Evolutionary conservation across 1,139 yeast genomes (phyloP), one percentile per base, ranked within the genome.

Genomic region (Blastobotrys persicus): DNA sequence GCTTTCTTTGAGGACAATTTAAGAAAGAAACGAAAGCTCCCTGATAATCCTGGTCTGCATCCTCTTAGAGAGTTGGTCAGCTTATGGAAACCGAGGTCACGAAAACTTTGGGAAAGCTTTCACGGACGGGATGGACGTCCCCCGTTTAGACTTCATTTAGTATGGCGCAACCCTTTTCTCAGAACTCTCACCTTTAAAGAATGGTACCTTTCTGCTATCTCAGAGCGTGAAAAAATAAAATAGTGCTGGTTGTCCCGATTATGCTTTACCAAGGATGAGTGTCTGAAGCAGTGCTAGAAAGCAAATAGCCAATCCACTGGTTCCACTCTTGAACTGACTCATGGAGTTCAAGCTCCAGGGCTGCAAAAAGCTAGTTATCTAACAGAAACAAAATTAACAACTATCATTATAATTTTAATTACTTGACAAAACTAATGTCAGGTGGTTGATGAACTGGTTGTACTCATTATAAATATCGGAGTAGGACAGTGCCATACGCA

Each of bases 391-490:
- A 33, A 16, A 33, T 33, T 33, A 33, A 14, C 37, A 33, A 14
- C 12, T 14, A 33, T 14, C 18, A 16, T 13, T 33, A 33, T 11
- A 14, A n/a, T 4, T 12, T 28, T 16, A 40, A 16, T 40, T 31
- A 40, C 33, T 31, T 16, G 35, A 40, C 16, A 28, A 26, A 6
- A 40, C 33, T 23, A 28, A 40, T 14, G 35, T 28, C 18, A 40
- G 23, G 13, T 37, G 41, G 39, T 46, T 31, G 26, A 52, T 51
- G 44, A 50, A 52, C 38, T 46, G 48, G 14, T 45, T 46, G 38
- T 55, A 53, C 52, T 57, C 61, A 13, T 46, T 39, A 38, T 52
- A 47, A 18, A 57, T 48, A 37, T 57, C 60, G 26, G 45, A 41
- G 28, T 51, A 54, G 7, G 58, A 52, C 19, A 57, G 45, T 7